Base-by-base conservation (phyloP, 2,329 filamentous ascomycete genomes). In the Pseudopithomyces chartarum region DNA sequence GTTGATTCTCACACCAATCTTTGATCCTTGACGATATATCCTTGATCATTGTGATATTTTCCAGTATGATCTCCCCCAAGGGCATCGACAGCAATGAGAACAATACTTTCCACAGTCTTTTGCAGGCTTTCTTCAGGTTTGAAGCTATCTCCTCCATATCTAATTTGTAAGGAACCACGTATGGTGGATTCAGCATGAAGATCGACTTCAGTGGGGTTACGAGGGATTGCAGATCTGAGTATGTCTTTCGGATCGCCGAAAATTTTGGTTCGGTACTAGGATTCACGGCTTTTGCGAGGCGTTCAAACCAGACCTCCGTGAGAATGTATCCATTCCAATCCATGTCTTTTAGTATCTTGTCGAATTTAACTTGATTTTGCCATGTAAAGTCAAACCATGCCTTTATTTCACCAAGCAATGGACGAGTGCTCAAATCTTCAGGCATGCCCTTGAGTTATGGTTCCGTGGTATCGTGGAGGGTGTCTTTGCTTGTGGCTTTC, bases 331-430 rank as follows among this genome's bases (percentile, higher is more conserved):
- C 34, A 11, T 13, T 36, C 34, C 34, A 36, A 11, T 36, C 12
- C 34, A 36, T 5, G 26, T 29, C 26, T 8, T 29, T 29, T 8
- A 29, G 4, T 4, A 29, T 29, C 5, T 4, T 29, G 4, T 29
- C 26, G 8, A 29, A 29, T 29, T 29, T 29, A 8, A 8, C 5
- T 5, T 8, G 26, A 8, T 29, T 29, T 8, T 29, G 26, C 53
- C 42, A 54, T 23, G 67, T 32, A 6, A 23, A 39, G 59, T 65
- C 66, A 6, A 68, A 61, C 15, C 26, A 29, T 29, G 26, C 26
- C 4, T 29, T 8, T 8, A 29, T 29, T 8, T 4, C 26, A 29
- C 8, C 26, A 29, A 29, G 26, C 8, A 29, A 4, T 29, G 26
- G 26, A 5, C 5, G 26, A 8, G 8, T 29, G 26, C 26, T 29